Evolutionary conservation across 352 stramenopile genomes (phyloP).

Genomic region (Phytophthora capsici): DNA sequence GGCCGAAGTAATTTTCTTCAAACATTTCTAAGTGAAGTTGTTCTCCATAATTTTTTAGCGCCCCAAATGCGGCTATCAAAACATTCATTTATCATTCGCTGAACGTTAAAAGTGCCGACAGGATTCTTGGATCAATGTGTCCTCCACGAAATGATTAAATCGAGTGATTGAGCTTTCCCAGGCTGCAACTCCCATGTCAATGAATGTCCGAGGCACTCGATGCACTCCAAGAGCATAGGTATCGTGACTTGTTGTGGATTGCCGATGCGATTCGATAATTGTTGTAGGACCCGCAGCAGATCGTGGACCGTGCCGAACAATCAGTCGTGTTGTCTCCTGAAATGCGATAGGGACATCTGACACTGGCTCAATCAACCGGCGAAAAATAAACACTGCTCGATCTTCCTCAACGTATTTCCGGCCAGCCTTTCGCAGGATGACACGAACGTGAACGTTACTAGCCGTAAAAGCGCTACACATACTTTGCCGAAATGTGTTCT

Average conservation of each 20-base stretch:
- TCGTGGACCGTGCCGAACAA: constrained; percentile 13
- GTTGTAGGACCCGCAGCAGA: constrained; percentile 22
- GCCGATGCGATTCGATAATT: constrained; percentile 29
- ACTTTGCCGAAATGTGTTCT: constrained; percentile 22
- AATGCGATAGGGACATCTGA: constrained; percentile 19
- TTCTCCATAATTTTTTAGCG: too few relatives aligned
- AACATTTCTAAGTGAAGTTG: too few relatives aligned
- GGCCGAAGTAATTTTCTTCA: too few relatives aligned
- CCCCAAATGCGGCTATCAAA: too few relatives aligned
- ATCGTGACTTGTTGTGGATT: constrained; percentile 22
- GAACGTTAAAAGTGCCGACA: too few relatives aligned
- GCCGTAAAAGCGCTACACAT: constrained; percentile 32
- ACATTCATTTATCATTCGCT: too few relatives aligned
- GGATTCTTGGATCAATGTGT: constrained; percentile 21
- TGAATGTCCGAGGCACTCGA: constrained; percentile 22
- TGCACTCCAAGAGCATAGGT: constrained; percentile 17
- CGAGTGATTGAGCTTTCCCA: constrained; percentile 33
- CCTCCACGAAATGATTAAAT: constrained; percentile 35
- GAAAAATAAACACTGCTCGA: constrained; percentile 27
- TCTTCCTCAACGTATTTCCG: constrained; percentile 31
- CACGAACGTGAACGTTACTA: constrained; percentile 21
- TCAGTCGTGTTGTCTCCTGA: constrained; percentile 26
- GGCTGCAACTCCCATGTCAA: constrained; percentile 31
- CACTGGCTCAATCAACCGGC: constrained; percentile 27
- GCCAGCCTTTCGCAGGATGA: constrained; percentile 27